Evolutionary conservation across 176 grass and related monocot genomes (phyloP).

Genomic region (Carex kokanica): DNA sequence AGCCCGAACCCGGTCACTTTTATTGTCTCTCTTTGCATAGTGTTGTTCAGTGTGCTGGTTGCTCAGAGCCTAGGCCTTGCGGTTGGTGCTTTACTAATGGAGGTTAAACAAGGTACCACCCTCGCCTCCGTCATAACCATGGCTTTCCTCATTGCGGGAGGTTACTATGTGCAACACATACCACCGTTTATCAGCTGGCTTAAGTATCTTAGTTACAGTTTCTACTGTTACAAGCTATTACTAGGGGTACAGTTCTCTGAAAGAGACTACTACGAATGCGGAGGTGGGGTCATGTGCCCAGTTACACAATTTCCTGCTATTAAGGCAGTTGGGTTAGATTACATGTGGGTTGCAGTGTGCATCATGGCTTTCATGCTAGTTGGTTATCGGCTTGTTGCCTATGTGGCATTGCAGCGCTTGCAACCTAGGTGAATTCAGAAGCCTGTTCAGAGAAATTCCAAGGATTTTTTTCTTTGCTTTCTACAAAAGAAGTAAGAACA

Average conservation of each 20-base stretch:
- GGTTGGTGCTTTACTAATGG: slow-evolving; percentile 85
- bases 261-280: slow-evolving; percentile 58
- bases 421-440: slow-evolving; percentile 46
- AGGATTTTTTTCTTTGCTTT: not conserved
- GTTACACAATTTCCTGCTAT: slow-evolving; percentile 78
- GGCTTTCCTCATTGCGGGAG: slow-evolving; percentile 96
- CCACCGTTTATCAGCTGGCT: slow-evolving; percentile 82
- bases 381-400: slow-evolving; percentile 86
- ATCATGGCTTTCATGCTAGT: slow-evolving; percentile 90
- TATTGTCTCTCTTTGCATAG: slow-evolving; percentile 63
- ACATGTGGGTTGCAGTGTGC: slow-evolving; percentile 84
- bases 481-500: not conserved
- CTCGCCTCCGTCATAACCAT: slow-evolving; percentile 92
- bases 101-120: slow-evolving; percentile 95
- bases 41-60: slow-evolving; percentile 88
- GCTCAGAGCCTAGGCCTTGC: slow-evolving; percentile 97
- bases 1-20: slow-evolving; percentile 44
- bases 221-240: slow-evolving; percentile 95
- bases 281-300: slow-evolving; percentile 33
- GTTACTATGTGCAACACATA: slow-evolving; percentile 98
- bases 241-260: slow-evolving; percentile 67
- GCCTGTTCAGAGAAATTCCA: not conserved
- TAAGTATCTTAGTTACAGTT: slow-evolving; percentile 93
- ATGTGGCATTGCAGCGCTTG: slow-evolving; percentile 69
- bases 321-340: slow-evolving; percentile 67